Evolutionary conservation across 2,329 filamentous ascomycete genomes (phyloP).

Genomic region (Fusarium piperis): DNA sequence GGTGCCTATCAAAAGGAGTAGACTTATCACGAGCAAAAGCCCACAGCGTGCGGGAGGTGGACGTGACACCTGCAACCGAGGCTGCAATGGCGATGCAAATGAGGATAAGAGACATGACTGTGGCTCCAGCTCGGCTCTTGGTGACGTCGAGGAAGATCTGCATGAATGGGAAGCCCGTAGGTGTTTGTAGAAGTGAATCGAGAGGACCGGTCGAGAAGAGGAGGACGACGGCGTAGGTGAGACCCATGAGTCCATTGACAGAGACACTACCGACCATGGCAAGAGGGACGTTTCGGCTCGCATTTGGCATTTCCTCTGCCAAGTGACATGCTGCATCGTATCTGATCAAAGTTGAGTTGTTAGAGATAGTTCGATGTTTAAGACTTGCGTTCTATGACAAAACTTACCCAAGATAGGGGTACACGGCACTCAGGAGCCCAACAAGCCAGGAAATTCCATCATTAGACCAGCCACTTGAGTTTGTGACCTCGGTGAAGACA

Average conservation of each 20-base stretch:
- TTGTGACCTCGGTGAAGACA: constrained; percentile 47
- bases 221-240: constrained; percentile 54
- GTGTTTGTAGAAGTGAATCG: constrained; percentile 49
- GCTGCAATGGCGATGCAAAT: constrained; percentile 43
- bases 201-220: constrained; percentile 55
- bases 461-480: constrained; percentile 46
- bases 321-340: constrained; percentile 49
- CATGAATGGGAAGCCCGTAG: constrained; percentile 56
- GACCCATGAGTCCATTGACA: constrained; percentile 57
- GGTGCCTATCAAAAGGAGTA: constrained; percentile 48
- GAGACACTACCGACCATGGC: constrained; percentile 48
- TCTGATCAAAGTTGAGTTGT: constrained; percentile 14
- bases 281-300: constrained; percentile 46
- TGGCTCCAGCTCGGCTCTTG: constrained; percentile 36
- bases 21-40: constrained; percentile 52
- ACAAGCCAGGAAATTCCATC: constrained; percentile 48
- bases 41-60: constrained; percentile 51
- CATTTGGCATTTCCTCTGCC: constrained; percentile 47
- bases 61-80: constrained; percentile 46
- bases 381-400: neutral
- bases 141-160: constrained; percentile 50
- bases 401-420: constrained; percentile 47
- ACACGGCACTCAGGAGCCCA: constrained; percentile 45
- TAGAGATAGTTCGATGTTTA: neutral
- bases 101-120: constrained; percentile 44